A percentile compares a stretch with the other conserved stretches of the same genome.
phyloP scores from a whole-genome alignment of 2,329 filamentous ascomycete genomes.

The Tothia fuscella region DNA sequence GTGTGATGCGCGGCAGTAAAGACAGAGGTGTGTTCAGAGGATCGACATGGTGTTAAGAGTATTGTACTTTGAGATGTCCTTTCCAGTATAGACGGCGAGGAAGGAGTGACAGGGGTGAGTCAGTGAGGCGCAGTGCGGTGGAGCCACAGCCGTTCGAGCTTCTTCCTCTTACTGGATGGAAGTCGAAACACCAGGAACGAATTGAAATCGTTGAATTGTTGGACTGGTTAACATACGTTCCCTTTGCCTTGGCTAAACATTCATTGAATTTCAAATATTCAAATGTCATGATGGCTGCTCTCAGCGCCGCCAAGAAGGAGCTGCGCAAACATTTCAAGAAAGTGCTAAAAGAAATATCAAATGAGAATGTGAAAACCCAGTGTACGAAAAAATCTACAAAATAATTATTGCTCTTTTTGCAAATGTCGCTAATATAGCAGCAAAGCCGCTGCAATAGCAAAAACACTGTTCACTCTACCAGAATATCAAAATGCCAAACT shows the following conservation, averaged over 20 bases:
- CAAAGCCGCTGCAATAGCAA: neutral
- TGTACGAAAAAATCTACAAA: conserved; percentile 41
- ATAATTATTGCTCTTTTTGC: conserved; percentile 15
- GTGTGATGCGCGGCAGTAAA: too few species aligned
- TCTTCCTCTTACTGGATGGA: too few species aligned
- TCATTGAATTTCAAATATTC: neutral
- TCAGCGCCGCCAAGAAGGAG: conserved; percentile 62
- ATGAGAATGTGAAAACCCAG: conserved; percentile 53
- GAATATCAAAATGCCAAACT: conserved; percentile 64
- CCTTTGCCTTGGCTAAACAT: too few species aligned
- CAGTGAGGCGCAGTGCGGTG: too few species aligned
- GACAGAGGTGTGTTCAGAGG: conserved; percentile 1
- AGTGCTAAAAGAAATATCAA: conserved; percentile 47
- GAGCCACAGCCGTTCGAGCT: too few species aligned
- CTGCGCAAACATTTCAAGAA: conserved; percentile 60
- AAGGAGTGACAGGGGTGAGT: too few species aligned
- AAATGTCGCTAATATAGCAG: conserved; percentile 16
- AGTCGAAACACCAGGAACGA: too few species aligned
- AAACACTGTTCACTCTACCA: conserved; percentile 47
- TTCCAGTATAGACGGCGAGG: too few species aligned
- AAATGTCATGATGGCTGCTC: conserved; percentile 35
- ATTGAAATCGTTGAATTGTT: too few species aligned
- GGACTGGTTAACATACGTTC: too few species aligned
- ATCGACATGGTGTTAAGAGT: neutral
- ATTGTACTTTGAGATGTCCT: too few species aligned